Evolutionary conservation across 352 stramenopile genomes (phyloP), one percentile per base, ranked within the genome.

Genomic region (Phytophthora boehmeriae): DNA sequence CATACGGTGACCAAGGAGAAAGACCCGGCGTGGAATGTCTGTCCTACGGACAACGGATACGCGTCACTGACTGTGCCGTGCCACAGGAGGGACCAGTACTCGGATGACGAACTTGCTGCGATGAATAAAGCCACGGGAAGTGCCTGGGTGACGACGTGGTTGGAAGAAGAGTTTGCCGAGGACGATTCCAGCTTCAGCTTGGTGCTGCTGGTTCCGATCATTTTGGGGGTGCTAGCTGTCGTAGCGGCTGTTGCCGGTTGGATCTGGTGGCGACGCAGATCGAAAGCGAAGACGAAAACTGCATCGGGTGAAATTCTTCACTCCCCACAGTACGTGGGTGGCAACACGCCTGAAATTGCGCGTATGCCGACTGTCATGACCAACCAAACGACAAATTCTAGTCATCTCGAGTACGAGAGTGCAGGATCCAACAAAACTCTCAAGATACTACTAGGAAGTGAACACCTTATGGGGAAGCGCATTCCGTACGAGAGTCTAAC

Each of bases 381-480:
- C 1, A 58, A 35, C 3, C 56, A 52, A 11, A 20, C 23, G 0
- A 70, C 49, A n/a, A n/a, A n/a, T n/a, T 65, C 35, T 1, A 66
- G 46, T 27, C 60, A 66, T 19, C 65, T 54, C 44, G 63, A 71
- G 28, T 74, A 67, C 10, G 66, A 66, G 30, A 76, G 63, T 38
- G 54, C 66, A 20, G 59, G 66, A 0, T 66, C 58, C 9, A 70
- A 68, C 39, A 51, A 45, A 25, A 59, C 68, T 6, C 55, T 78
- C 19, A 63, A 68, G 19, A 67, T 59, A 42, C 46, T 75, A 10
- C 42, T 63, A 6, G 23, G 22, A n/a, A 61, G 59, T 42, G 17
- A 57, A 9, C 46, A 71, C 17, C 51, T 75, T 9, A 14, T 38
- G 2, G 61, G 52, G 3, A 75, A 71, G 47, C 59, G 55, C 17